These are phyloP conservation scores for Glaciozyma martinii DNA, from an alignment of 768 basidiomycete species.

Conservation along the genomic window DNA sequence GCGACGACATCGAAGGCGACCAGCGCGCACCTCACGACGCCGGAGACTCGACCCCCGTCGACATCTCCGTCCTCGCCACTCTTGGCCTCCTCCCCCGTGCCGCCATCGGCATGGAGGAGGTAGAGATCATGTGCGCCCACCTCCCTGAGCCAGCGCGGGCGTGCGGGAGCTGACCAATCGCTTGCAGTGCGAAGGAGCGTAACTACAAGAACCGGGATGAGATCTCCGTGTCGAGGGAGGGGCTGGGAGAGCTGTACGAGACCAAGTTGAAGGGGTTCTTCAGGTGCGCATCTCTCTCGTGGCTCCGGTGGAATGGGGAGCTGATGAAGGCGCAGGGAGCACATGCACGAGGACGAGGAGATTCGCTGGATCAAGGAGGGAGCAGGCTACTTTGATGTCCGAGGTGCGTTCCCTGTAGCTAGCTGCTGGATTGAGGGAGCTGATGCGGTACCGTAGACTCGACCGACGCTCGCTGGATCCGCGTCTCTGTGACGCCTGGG, in stretches of 20 bases:
- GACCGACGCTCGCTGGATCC: slow-evolving; percentile 66
- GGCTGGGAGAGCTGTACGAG: slow-evolving; percentile 76
- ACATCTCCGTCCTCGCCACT: slow-evolving; percentile 45
- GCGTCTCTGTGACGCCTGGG: slow-evolving; percentile 62
- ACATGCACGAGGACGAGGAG: slow-evolving; percentile 94
- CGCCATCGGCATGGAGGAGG: slow-evolving; percentile 53
- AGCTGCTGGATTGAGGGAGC: background rate
- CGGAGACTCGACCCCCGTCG: slow-evolving; percentile 46
- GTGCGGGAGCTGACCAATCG: background rate
- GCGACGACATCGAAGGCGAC: slow-evolving; percentile 43
- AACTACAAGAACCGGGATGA: slow-evolving; percentile 75
- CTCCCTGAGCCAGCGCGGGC: background rate
- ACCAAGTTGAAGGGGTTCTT: slow-evolving; percentile 69
- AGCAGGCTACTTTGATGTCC: slow-evolving; percentile 85
- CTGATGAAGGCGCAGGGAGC: slow-evolving; percentile 37
- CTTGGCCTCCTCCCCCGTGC: slow-evolving; percentile 62
- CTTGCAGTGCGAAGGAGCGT: slow-evolving; percentile 49
- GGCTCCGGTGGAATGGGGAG: background rate
- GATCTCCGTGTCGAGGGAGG: slow-evolving; percentile 67
- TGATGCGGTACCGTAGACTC: slow-evolving; percentile 30
- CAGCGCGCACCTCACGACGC: slow-evolving; percentile 73
- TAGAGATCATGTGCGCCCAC: slow-evolving; percentile 43
- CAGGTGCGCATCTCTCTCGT: background rate
- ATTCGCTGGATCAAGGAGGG: slow-evolving; percentile 80
- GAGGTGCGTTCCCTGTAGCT: slow-evolving; percentile 45